Evolutionary conservation across 2,329 filamentous ascomycete species (phyloP).

Genomic region (Pestalotiopsis sp.): DNA sequence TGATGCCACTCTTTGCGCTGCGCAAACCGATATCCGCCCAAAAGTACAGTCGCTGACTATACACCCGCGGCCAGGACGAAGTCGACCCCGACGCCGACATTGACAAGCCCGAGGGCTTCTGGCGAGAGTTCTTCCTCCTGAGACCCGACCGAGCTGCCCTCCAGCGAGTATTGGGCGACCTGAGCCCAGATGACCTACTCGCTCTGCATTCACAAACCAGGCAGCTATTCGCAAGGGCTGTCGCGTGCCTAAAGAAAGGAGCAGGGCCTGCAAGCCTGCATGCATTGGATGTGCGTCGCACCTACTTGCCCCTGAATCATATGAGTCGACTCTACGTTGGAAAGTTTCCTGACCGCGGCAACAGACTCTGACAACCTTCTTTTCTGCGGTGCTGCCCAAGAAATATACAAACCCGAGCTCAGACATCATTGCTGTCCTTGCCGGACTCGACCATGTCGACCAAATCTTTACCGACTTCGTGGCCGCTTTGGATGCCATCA

Average conservation of each 20-base stretch:
- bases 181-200: constrained; percentile 75
- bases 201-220: constrained; percentile 77
- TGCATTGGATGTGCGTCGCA: constrained; percentile 74
- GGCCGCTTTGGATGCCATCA: constrained; percentile 76
- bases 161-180: constrained; percentile 67
- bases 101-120: constrained; percentile 87
- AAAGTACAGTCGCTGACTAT: constrained; percentile 23
- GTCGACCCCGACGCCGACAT: constrained; percentile 60
- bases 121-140: constrained; percentile 93
- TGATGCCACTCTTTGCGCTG: background rate
- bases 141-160: constrained; percentile 75
- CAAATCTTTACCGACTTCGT: constrained; percentile 88
- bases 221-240: constrained; percentile 76
- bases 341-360: constrained; percentile 39
- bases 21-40: background rate
- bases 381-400: constrained; percentile 81
- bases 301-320: background rate
- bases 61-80: constrained; percentile 49
- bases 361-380: constrained; percentile 87
- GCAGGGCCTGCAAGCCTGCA: constrained; percentile 69
- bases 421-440: constrained; percentile 87
- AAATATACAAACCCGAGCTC: constrained; percentile 94
- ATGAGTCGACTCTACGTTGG: background rate
- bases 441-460: constrained; percentile 88
- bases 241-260: constrained; percentile 67